These are phyloP conservation scores for Kazachstania bromeliacearum DNA, from an alignment of 805 yeast species.

Conservation along the genomic window DNA sequence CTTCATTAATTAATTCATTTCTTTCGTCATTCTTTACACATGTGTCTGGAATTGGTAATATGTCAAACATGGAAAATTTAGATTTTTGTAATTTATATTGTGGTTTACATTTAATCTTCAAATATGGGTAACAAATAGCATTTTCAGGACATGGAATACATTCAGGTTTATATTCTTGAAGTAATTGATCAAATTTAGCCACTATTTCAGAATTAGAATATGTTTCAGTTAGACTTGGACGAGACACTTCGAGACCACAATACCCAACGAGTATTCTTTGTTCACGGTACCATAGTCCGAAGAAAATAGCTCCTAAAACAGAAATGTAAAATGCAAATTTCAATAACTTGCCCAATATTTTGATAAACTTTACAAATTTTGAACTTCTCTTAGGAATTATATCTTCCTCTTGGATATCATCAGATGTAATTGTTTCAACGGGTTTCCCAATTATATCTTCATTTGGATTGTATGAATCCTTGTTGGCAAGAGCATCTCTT, in stretches of 20 bases:
- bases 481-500: slow-evolving; percentile 10
- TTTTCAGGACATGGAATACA: slow-evolving; percentile 78
- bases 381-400: not conserved
- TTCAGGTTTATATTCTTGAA: slow-evolving; percentile 43
- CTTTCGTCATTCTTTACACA: slow-evolving; percentile 71
- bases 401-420: slow-evolving; percentile 2
- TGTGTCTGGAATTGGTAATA: slow-evolving; percentile 49
- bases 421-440: not conserved
- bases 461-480: not conserved
- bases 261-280: slow-evolving; percentile 58
- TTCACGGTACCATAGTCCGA: slow-evolving; percentile 54
- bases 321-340: slow-evolving; percentile 16
- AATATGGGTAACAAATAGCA: slow-evolving; percentile 58
- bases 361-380: not conserved
- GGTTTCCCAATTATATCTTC: not conserved
- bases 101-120: slow-evolving; percentile 59
- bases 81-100: slow-evolving; percentile 44
- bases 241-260: slow-evolving; percentile 53
- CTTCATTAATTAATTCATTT: slow-evolving; percentile 54
- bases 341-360: not conserved
- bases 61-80: slow-evolving; percentile 34
- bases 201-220: slow-evolving; percentile 31
- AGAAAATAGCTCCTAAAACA: slow-evolving; percentile 33
- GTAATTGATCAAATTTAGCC: slow-evolving; percentile 32
- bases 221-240: slow-evolving; percentile 12